Evolutionary conservation across 768 basidiomycete species (phyloP).

Genomic region (Mycena albidolilacea): DNA sequence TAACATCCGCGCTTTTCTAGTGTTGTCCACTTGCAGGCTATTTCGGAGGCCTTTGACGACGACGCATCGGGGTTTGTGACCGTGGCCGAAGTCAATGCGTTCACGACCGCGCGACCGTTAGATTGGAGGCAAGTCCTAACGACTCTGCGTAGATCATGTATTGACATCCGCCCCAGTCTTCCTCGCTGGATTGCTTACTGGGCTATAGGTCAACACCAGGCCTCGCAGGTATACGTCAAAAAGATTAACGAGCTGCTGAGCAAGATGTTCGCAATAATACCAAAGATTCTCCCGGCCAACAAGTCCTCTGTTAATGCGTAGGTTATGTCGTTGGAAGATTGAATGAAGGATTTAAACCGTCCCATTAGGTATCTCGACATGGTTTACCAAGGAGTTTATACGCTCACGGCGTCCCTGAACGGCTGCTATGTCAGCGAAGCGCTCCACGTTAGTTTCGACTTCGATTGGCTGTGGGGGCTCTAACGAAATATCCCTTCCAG

Average conservation of each 20-base stretch:
- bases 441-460: constrained; percentile 8
- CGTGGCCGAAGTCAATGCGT: constrained; percentile 33
- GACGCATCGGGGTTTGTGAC: constrained; percentile 48
- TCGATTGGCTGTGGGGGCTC: too few relatives aligned
- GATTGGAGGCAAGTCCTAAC: constrained; percentile 25
- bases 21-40: constrained; percentile 47
- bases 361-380: constrained; percentile 18
- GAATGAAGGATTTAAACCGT: too few relatives aligned
- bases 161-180: neutral
- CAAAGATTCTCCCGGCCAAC: constrained; percentile 24
- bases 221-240: constrained; percentile 12
- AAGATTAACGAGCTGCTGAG: constrained; percentile 21
- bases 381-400: constrained; percentile 14
- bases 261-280: constrained; percentile 32
- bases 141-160: neutral
- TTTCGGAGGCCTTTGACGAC: constrained; percentile 59
- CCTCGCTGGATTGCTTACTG: constrained; percentile 36
- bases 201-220: constrained; percentile 28
- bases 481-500: neutral
- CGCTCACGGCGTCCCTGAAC: constrained; percentile 17
- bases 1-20: neutral
- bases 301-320: constrained; percentile 1
- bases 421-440: constrained; percentile 4
- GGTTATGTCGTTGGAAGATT: too few relatives aligned
- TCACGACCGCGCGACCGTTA: constrained; percentile 26